Base-by-base conservation (phyloP, 805 yeast genomes). In the Wickerhamomyces canadensis region DNA sequence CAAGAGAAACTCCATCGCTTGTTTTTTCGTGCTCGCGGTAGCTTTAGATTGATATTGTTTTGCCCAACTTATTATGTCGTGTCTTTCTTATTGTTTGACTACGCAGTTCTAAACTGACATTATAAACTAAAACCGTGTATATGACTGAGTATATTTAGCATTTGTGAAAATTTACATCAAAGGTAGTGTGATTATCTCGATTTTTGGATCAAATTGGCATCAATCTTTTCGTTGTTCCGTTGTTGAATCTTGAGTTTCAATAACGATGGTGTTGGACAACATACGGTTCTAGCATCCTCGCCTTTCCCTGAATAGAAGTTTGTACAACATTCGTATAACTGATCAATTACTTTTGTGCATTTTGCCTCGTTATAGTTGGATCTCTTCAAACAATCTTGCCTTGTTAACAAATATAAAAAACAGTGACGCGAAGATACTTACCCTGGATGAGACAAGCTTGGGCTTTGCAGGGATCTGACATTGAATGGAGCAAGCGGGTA, bases 1-100 rank as follows among this genome's bases (percentile, higher is more conserved):
- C 33, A 39, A 38, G 31, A 40, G 47, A 44, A 36, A 22, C 21
- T 37, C 25, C 25, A n/a, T 30, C 41, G 44, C 35, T 34, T 37
- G 32, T 38, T 41, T 52, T 65, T 73, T 74, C 85, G 95, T 84
- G 95, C 95, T 84, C 89, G 93, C 93, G 93, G 84, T 65, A 67
- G 84, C 84, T 93, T 83, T 73, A 84, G 89, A 84, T 64, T 37
- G 42, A 48, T 13, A 52, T 46, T 48, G 62, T 62, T 64, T 65
- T 68, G 80, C 68, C 81, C 80, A 66, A 74, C 71, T 68, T 63
- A 53, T 56, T 34, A 48, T 50, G 67, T 58, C 67, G 67, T 60
- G 61, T 52, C 55, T 44, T 34, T 45, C 41, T 51, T 49, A 53
- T 67, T 63, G 68, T 56, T 57, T 58, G 67, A 64, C 76, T 69